These are phyloP conservation scores for Populus ilicifolia DNA, from an alignment of 345 rosid genomes.

Conservation along the genomic window DNA sequence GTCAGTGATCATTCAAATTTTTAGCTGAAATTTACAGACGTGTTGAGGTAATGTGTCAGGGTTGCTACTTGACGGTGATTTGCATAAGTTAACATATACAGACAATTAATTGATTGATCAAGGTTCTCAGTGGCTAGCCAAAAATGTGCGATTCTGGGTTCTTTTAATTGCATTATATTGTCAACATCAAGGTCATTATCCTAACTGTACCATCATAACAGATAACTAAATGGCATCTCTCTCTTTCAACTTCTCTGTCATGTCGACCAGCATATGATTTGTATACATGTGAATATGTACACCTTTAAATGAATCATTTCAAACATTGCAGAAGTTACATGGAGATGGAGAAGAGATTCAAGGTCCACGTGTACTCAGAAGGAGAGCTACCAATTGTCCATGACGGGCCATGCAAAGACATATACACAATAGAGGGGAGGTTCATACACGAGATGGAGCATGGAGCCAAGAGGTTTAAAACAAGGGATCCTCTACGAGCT, in stretches of 20 bases:
- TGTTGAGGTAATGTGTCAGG: not conserved
- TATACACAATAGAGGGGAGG: constrained; percentile 79
- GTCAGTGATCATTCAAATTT: too few species aligned
- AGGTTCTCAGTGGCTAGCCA: too few species aligned
- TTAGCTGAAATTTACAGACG: too few species aligned
- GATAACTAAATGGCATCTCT: too few species aligned
- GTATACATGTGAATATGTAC: not conserved
- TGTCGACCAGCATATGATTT: not conserved
- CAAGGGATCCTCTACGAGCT: constrained; percentile 50
- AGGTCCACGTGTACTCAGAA: constrained; percentile 76
- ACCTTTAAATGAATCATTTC: not conserved
- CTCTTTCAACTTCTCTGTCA: too few species aligned
- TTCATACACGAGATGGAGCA: constrained; percentile 80
- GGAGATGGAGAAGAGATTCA: constrained; percentile 88
- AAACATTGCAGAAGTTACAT: constrained; percentile 51
- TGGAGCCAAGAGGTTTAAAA: constrained; percentile 42
- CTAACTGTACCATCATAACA: too few species aligned
- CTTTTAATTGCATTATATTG: too few species aligned
- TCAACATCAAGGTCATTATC: too few species aligned
- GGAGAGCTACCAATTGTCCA: constrained; percentile 78
- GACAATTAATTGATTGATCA: too few species aligned
- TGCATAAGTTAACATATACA: not conserved
- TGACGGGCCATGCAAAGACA: constrained; percentile 77
- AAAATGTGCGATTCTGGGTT: too few species aligned
- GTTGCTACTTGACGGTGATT: not conserved